Conservation (phyloP, 305 asterid species). For the Fraxinus sp. region DNA sequence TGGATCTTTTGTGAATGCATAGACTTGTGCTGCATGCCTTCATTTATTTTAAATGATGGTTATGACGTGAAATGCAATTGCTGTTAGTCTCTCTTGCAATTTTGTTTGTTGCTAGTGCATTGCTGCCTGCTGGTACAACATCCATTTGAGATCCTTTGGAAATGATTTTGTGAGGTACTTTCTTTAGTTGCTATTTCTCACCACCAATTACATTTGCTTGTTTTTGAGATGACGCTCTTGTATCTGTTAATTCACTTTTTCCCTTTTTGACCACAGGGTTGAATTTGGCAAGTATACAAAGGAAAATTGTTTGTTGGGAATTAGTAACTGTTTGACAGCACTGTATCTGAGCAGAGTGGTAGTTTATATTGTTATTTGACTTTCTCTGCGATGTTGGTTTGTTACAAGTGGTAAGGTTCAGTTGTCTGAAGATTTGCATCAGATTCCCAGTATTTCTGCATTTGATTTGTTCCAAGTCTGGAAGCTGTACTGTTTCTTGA, state of each 20-base stretch:
- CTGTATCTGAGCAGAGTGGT: slow-evolving; percentile 33
- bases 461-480: slow-evolving; percentile 22
- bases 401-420: slow-evolving; percentile 30
- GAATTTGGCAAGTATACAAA: slow-evolving; percentile 39
- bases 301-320: slow-evolving; percentile 36
- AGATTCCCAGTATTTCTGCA: slow-evolving; percentile 20
- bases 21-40: slow-evolving; percentile 50
- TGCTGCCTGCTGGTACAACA: slow-evolving; percentile 34
- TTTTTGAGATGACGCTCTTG: background rate
- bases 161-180: slow-evolving; percentile 48
- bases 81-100: slow-evolving; percentile 31
- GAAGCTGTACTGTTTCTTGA: slow-evolving; percentile 40
- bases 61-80: slow-evolving; percentile 24
- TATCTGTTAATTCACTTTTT: slow-evolving; percentile 2
- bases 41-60: slow-evolving; percentile 13
- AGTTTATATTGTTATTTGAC: slow-evolving; percentile 29
- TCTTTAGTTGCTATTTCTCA: background rate
- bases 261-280: slow-evolving; percentile 35
- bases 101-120: slow-evolving; percentile 43
- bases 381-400: slow-evolving; percentile 31
- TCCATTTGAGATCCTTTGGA: slow-evolving; percentile 47
- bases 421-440: slow-evolving; percentile 39
- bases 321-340: slow-evolving; percentile 36
- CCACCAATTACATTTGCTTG: background rate
- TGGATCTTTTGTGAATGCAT: slow-evolving; percentile 50